phyloP scores from a whole-genome alignment of 345 rosid species.

The Rhodamnia rubescens region DNA sequence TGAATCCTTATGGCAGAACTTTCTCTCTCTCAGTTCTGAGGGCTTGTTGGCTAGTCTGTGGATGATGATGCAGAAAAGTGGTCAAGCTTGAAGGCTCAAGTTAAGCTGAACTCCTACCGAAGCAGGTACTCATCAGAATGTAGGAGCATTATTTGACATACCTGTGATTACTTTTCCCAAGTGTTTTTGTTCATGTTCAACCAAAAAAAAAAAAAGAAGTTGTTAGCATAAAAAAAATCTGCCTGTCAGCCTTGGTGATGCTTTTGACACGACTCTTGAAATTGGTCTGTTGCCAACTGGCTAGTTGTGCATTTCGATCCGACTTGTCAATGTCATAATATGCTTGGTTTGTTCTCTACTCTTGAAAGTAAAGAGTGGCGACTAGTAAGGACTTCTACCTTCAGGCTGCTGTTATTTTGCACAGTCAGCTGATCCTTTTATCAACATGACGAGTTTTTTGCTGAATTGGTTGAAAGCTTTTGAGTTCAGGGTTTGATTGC shows the following conservation, averaged over 20 bases:
- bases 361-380: not conserved
- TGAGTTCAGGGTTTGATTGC: not conserved
- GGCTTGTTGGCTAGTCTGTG: not conserved
- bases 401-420: not conserved
- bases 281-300: not conserved
- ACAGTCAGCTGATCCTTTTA: not conserved
- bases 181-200: not conserved
- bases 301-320: not conserved
- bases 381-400: not conserved
- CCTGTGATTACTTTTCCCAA: not conserved
- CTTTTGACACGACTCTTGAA: not conserved
- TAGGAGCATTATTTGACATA: not conserved
- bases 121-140: not conserved
- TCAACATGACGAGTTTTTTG: not conserved
- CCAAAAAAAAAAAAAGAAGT: not conserved
- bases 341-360: not conserved
- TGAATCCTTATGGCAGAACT: not conserved
- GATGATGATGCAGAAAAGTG: not conserved
- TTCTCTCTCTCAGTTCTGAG: not conserved
- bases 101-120: not conserved
- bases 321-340: not conserved
- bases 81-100: not conserved
- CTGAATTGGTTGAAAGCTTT: not conserved
- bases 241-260: not conserved
- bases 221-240: not conserved